Conservation (phyloP, 2,329 filamentous ascomycete species). For the Neocatenulostroma microsporum region DNA sequence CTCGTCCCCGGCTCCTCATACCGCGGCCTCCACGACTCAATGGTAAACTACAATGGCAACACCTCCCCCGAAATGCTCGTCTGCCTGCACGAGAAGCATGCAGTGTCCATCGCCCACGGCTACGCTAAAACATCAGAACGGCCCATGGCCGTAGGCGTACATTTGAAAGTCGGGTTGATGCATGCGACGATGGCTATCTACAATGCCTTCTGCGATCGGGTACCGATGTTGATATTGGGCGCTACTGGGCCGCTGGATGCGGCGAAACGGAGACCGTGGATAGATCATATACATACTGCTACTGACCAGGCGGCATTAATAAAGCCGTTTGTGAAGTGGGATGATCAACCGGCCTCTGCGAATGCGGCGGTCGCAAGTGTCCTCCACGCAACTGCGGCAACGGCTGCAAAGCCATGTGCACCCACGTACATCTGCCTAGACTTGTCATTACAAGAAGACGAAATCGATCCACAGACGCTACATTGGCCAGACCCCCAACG, state of each 20-base stretch:
- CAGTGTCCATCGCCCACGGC: slow-evolving; percentile 14
- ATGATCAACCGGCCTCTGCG: slow-evolving; percentile 14
- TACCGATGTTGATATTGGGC: slow-evolving; percentile 13
- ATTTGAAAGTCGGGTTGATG: slow-evolving; percentile 16
- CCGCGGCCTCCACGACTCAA: slow-evolving; percentile 14
- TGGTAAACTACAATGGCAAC: slow-evolving; percentile 15
- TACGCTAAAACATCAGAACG: slow-evolving; percentile 13
- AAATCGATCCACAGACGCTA: slow-evolving; percentile 7
- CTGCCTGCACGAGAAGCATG: slow-evolving; percentile 16
- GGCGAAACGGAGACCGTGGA: slow-evolving; percentile 12
- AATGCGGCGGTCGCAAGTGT: slow-evolving; percentile 13
- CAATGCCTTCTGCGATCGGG: slow-evolving; percentile 15
- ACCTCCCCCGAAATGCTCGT: slow-evolving; percentile 14
- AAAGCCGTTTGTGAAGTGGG: slow-evolving; percentile 13
- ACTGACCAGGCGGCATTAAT: slow-evolving; percentile 15
- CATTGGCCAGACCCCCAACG: slow-evolving; percentile 10
- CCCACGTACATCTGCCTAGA: slow-evolving; percentile 15
- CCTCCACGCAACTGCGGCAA: slow-evolving; percentile 10
- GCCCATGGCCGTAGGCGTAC: slow-evolving; percentile 14
- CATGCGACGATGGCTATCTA: slow-evolving; percentile 17
- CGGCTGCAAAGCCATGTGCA: slow-evolving; percentile 12
- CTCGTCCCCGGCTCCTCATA: slow-evolving; percentile 17
- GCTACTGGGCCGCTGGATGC: slow-evolving; percentile 15
- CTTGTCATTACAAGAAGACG: slow-evolving; percentile 12
- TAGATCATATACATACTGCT: slow-evolving; percentile 16